A percentile compares a stretch with the other conserved stretches of the same genome.
phyloP scores from a whole-genome alignment of 768 basidiomycete species.

The Coprinopsis strossmayeri region DNA sequence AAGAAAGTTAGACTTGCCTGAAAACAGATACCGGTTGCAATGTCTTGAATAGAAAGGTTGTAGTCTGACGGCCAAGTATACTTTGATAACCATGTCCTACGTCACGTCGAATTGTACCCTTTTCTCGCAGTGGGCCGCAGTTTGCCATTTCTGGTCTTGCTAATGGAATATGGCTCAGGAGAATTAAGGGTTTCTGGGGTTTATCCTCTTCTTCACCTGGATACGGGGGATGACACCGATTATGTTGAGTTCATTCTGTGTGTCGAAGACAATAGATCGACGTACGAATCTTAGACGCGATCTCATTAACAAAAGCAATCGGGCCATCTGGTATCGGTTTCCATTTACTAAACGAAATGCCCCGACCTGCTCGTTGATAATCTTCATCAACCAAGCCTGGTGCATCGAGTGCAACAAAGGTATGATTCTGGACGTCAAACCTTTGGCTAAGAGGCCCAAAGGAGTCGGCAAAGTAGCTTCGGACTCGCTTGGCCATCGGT shows the following conservation, averaged over 20 bases:
- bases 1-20: slow-evolving; percentile 39
- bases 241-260: too few relatives aligned
- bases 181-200: slow-evolving; percentile 42
- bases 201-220: slow-evolving; percentile 15
- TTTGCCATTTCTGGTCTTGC: slow-evolving; percentile 63
- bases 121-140: slow-evolving; percentile 76
- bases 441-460: slow-evolving; percentile 69
- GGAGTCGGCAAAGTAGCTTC: slow-evolving; percentile 47
- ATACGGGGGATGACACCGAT: slow-evolving; percentile 3
- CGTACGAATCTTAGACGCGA: slow-evolving; percentile 30
- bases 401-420: slow-evolving; percentile 66
- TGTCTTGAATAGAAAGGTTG: slow-evolving; percentile 59
- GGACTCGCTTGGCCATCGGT: slow-evolving; percentile 45
- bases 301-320: slow-evolving; percentile 51
- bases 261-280: background rate
- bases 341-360: slow-evolving; percentile 50
- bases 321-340: slow-evolving; percentile 44
- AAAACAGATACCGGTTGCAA: slow-evolving; percentile 67
- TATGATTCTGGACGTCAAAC: slow-evolving; percentile 60
- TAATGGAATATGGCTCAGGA: slow-evolving; percentile 85
- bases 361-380: slow-evolving; percentile 52
- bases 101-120: slow-evolving; percentile 62
- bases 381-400: slow-evolving; percentile 82
- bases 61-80: slow-evolving; percentile 74
- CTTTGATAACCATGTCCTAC: slow-evolving; percentile 82